A percentile compares a stretch with the other conserved stretches of the same genome.
Evolutionary conservation across 352 stramenopile genomes (phyloP).

Genomic region (Pythium dissotocum): DNA sequence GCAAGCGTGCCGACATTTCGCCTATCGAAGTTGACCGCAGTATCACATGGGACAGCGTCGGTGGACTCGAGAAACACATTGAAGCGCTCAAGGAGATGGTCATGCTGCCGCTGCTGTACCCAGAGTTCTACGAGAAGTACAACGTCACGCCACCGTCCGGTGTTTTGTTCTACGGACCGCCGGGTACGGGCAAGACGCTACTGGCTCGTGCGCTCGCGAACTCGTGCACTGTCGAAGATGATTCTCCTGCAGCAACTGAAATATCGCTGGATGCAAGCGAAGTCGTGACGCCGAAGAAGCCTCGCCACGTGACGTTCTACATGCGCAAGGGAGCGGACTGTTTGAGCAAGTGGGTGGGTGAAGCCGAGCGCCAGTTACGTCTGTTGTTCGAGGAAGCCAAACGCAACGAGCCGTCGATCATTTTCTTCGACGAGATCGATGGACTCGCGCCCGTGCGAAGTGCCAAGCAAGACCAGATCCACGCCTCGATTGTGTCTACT

Average conservation of each 20-base stretch:
- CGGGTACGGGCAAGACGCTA: constrained; percentile 93
- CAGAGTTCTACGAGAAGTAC: constrained; percentile 92
- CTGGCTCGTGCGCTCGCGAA: constrained; percentile 89
- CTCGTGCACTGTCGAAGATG: constrained; percentile 60
- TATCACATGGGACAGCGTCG: constrained; percentile 87
- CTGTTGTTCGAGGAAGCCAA: constrained; percentile 92
- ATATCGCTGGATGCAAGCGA: constrained; percentile 25
- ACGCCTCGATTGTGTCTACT: constrained; percentile 92
- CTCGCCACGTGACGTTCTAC: constrained; percentile 90
- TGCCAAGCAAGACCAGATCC: constrained; percentile 93
- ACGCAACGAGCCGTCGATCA: constrained; percentile 91
- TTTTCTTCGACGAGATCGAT: constrained; percentile 96
- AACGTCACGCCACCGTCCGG: constrained; percentile 80
- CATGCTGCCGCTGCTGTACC: constrained; percentile 91
- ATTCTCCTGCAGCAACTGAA: constrained; percentile 18
- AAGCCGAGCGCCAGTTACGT: constrained; percentile 90
- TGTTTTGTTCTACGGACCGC: constrained; percentile 90
- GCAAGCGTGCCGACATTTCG: constrained; percentile 69
- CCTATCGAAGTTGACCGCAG: constrained; percentile 81
- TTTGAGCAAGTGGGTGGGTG: constrained; percentile 92
- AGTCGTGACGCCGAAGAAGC: constrained; percentile 23
- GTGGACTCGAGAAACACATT: constrained; percentile 84
- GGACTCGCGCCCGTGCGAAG: constrained; percentile 90
- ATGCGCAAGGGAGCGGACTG: constrained; percentile 93
- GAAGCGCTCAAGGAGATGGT: constrained; percentile 94